Evolutionary conservation across 768 basidiomycete genomes (phyloP).

Genomic region (Pholiota conissans): DNA sequence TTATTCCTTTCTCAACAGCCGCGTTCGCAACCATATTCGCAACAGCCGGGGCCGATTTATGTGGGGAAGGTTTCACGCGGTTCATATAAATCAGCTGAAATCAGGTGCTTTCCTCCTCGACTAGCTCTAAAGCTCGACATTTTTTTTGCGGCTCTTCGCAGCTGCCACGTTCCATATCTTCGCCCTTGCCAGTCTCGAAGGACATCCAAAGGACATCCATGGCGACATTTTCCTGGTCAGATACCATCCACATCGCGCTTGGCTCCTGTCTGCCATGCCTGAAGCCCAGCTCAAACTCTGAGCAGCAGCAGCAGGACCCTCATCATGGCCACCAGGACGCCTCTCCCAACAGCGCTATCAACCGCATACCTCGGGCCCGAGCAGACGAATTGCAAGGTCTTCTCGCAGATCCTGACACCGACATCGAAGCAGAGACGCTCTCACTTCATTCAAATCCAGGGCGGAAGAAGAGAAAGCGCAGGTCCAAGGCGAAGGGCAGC

Average conservation of each 20-base stretch:
- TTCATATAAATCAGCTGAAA: neutral
- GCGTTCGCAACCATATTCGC: neutral
- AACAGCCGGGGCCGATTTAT: neutral
- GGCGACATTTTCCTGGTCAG: constrained; percentile 58
- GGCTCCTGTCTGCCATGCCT: constrained; percentile 63
- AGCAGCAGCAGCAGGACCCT: constrained; percentile 15
- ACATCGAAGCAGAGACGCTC: constrained; percentile 59
- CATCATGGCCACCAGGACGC: neutral
- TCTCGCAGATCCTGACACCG: constrained; percentile 38
- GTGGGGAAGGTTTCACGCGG: neutral
- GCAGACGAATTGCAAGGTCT: constrained; percentile 40
- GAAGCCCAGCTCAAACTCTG: constrained; percentile 23
- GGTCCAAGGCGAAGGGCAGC: constrained; percentile 31
- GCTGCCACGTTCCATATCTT: neutral
- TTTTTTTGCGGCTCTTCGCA: no score
- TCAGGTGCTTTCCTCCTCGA: constrained; percentile 5
- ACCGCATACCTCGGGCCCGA: constrained; percentile 36
- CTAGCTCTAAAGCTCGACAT: no score
- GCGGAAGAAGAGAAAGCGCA: constrained; percentile 24
- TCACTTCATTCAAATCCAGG: constrained; percentile 65
- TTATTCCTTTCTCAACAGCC: no score
- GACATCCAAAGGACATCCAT: constrained; percentile 19
- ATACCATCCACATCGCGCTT: constrained; percentile 57
- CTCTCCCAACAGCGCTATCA: constrained; percentile 25
- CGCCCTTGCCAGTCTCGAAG: no score